phyloP scores from a whole-genome alignment of 805 yeast genomes.

The Yamadazyma philogaea region DNA sequence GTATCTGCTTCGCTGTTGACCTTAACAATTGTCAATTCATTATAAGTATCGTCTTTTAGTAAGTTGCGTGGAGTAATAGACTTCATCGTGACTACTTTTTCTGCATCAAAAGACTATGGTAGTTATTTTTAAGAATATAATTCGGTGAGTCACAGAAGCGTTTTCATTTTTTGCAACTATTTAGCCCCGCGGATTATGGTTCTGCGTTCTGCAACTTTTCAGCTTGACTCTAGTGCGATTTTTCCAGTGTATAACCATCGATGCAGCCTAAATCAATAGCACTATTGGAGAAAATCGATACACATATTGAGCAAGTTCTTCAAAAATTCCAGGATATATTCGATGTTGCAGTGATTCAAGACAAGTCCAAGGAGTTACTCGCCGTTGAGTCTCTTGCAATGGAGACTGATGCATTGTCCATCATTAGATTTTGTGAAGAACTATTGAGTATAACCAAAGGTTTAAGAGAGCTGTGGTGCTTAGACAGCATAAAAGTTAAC shows the following conservation, averaged over 20 bases:
- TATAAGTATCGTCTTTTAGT: background rate
- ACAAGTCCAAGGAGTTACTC: slow-evolving; percentile 38
- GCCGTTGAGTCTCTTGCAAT: slow-evolving; percentile 57
- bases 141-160: slow-evolving; percentile 5
- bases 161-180: slow-evolving; percentile 5
- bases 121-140: background rate
- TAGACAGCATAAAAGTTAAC: slow-evolving; percentile 48
- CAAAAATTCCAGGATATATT: slow-evolving; percentile 53
- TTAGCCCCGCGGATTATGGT: background rate
- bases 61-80: background rate
- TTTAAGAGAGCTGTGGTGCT: slow-evolving; percentile 55
- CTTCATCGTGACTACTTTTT: background rate
- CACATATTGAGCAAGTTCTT: slow-evolving; percentile 48
- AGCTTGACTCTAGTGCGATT: too few species aligned
- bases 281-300: slow-evolving; percentile 45
- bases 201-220: too few species aligned
- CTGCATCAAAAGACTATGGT: too few species aligned
- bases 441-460: slow-evolving; percentile 46
- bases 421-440: slow-evolving; percentile 53
- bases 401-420: slow-evolving; percentile 50
- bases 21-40: slow-evolving; percentile 3
- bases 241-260: background rate
- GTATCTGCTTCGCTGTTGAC: slow-evolving; percentile 9
- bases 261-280: slow-evolving; percentile 44
- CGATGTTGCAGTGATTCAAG: slow-evolving; percentile 43